Conservation (phyloP, 106 monocot genomes). For the Gastrodia elata region DNA sequence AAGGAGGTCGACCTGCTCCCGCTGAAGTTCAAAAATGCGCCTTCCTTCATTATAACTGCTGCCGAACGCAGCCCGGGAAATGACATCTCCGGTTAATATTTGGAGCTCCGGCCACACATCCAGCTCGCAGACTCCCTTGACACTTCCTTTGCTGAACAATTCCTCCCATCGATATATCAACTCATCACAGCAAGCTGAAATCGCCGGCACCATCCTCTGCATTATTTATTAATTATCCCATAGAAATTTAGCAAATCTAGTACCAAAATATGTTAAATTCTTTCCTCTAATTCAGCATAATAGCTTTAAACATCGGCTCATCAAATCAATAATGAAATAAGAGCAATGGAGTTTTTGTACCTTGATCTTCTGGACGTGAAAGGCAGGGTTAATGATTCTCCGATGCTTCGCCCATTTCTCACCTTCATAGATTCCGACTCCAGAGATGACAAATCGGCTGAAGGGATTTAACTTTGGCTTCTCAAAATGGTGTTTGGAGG, state of each 20-base stretch:
- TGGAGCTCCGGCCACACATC: constrained; percentile 19
- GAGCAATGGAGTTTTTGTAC: constrained; percentile 12
- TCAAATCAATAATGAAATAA: too few species aligned
- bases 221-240: not conserved
- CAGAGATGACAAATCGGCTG: constrained; percentile 13
- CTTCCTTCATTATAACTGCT: constrained; percentile 2
- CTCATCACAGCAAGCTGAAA: constrained; percentile 35
- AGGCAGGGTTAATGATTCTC: constrained; percentile 76
- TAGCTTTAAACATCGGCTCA: too few species aligned
- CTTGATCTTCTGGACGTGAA: constrained; percentile 70
- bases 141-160: constrained; percentile 2
- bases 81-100: not conserved
- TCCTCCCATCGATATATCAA: constrained; percentile 37
- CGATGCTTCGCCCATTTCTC: constrained; percentile 71
- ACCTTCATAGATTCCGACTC: constrained; percentile 42
- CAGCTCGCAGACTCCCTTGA: constrained; percentile 13
- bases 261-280: not conserved
- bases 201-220: constrained; percentile 53
- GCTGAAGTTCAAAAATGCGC: constrained; percentile 3
- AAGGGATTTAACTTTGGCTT: constrained; percentile 21
- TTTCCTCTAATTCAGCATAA: too few species aligned
- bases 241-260: not conserved
- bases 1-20: not conserved
- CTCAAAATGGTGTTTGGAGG: constrained; percentile 49
- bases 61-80: not conserved